A percentile compares a stretch with the other conserved stretches of the same genome.
These are phyloP conservation scores for Eutypa lata DNA, from an alignment of 2,329 filamentous ascomycete genomes.

Conservation along the genomic window DNA sequence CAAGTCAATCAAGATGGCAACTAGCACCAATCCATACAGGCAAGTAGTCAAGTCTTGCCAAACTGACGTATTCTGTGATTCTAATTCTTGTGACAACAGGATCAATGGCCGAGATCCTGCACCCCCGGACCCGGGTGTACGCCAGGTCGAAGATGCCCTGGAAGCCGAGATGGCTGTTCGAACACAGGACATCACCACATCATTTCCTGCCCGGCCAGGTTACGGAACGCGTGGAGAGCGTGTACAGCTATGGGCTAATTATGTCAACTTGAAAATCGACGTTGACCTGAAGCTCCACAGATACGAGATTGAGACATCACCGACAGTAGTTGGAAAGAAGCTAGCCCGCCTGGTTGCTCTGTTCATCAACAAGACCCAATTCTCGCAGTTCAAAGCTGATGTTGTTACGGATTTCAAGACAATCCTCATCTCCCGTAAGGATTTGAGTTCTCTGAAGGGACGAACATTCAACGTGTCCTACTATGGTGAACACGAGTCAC, in stretches of 20 bases:
- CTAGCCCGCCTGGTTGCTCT: too few species aligned
- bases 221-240: background rate
- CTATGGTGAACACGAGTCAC: slow-evolving; percentile 25
- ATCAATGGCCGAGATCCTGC: background rate
- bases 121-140: background rate
- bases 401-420: slow-evolving; percentile 33
- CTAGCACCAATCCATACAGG: background rate
- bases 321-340: background rate
- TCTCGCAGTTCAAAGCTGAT: background rate
- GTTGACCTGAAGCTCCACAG: background rate
- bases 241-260: background rate
- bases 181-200: background rate
- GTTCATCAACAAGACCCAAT: too few species aligned
- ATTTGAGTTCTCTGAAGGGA: slow-evolving; percentile 9
- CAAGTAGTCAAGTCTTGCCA: background rate
- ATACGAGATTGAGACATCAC: background rate
- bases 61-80: background rate
- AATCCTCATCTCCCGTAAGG: slow-evolving; percentile 25
- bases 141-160: background rate
- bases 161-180: background rate
- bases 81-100: background rate
- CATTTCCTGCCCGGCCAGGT: background rate
- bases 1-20: too few species aligned
- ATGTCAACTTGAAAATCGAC: background rate
- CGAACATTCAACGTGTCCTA: slow-evolving; percentile 17